Percentiles rank a stretch among this genome's conserved stretches.
Conservation (phyloP, 495 filamentous ascomycete species). For the Xylaria venustula region DNA sequence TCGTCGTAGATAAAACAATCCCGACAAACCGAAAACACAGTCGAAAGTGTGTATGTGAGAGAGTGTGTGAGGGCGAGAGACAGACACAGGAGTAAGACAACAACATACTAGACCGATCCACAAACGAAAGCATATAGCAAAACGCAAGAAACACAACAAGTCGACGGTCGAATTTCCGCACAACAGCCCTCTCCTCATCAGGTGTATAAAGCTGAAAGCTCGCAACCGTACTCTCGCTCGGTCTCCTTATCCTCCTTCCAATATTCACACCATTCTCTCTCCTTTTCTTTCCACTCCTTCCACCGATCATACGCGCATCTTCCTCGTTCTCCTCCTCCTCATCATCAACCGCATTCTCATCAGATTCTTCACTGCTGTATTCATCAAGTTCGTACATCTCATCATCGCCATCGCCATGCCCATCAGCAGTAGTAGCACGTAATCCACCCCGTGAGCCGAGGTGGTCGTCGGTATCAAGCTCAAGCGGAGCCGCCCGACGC, state of each 20-base stretch:
- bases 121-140: constrained; percentile 78
- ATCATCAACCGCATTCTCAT: neutral
- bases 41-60: too few species aligned
- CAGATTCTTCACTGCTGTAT: neutral
- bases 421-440: constrained; percentile 3
- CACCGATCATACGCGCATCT: neutral
- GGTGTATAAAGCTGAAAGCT: constrained; percentile 66
- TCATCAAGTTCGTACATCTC: constrained; percentile 19
- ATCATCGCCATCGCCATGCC: constrained; percentile 12
- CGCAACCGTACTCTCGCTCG: constrained; percentile 40
- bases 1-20: too few species aligned
- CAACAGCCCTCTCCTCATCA: constrained; percentile 70
- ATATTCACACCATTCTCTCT: too few species aligned
- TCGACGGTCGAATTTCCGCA: constrained; percentile 69
- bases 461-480: too few species aligned
- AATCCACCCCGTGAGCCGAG: too few species aligned
- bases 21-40: too few species aligned
- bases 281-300: neutral
- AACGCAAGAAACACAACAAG: constrained; percentile 78
- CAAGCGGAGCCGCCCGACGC: too few species aligned
- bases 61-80: neutral
- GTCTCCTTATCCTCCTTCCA: too few species aligned
- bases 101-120: constrained; percentile 73
- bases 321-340: neutral
- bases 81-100: neutral